Percentiles rank a stretch among this genome's conserved stretches.
These are phyloP conservation scores for Calocybe gangraenosa DNA, from an alignment of 768 basidiomycete genomes.

Conservation along the genomic window DNA sequence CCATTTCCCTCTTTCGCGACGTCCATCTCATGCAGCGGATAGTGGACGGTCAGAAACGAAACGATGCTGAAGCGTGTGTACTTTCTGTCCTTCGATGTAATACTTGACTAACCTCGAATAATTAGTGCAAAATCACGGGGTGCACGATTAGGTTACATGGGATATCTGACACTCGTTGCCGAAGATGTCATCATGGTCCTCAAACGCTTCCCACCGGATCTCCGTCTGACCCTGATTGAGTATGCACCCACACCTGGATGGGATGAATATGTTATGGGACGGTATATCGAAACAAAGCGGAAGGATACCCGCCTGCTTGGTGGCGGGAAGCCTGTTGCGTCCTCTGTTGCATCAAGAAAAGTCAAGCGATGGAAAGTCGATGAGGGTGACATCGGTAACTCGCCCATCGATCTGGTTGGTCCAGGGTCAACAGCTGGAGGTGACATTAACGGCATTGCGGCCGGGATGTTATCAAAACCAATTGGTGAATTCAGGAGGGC, in stretches of 20 bases:
- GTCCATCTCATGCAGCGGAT: slow-evolving; percentile 81
- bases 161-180: slow-evolving; percentile 90
- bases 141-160: slow-evolving; percentile 91
- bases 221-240: slow-evolving; percentile 57
- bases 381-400: slow-evolving; percentile 43
- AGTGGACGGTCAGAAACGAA: slow-evolving; percentile 77
- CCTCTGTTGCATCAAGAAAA: slow-evolving; percentile 24
- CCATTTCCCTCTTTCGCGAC: slow-evolving; percentile 82
- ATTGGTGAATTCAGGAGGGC: slow-evolving; percentile 61
- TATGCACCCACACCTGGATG: slow-evolving; percentile 76
- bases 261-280: slow-evolving; percentile 85
- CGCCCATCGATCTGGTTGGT: not conserved
- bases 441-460: not conserved
- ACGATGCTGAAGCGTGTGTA: slow-evolving; percentile 70
- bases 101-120: not conserved
- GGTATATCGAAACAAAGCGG: slow-evolving; percentile 83
- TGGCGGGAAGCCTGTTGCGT: slow-evolving; percentile 74
- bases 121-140: slow-evolving; percentile 67
- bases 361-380: slow-evolving; percentile 64
- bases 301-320: slow-evolving; percentile 78
- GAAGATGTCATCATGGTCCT: slow-evolving; percentile 92
- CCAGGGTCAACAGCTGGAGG: not conserved
- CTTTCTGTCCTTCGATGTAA: slow-evolving; percentile 1
- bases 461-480: slow-evolving; percentile 15
- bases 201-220: slow-evolving; percentile 80